Evolutionary conservation across 129 eudicot genomes (phyloP).

Genomic region (Centaurea solstitialis): DNA sequence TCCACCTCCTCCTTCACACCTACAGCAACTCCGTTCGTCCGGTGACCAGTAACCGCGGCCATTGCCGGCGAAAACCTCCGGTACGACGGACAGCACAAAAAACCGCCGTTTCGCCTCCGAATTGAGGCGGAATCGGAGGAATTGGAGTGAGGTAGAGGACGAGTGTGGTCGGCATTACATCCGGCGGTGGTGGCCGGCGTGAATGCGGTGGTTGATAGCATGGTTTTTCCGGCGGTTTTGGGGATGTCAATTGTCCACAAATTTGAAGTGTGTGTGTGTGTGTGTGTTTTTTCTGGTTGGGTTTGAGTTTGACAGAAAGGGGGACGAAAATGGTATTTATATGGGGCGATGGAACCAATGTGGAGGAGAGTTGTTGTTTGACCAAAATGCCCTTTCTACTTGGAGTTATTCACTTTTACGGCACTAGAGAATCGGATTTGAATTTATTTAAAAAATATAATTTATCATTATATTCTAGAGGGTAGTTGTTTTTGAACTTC

Average conservation of each 20-base stretch:
- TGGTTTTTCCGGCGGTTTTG: not conserved
- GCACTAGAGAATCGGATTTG: not conserved
- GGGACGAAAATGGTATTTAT: not conserved
- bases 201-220: slow-evolving; percentile 1
- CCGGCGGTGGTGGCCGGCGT: slow-evolving; percentile 11
- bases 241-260: slow-evolving; percentile 6
- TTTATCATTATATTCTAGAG: too few species aligned
- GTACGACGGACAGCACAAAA: not conserved
- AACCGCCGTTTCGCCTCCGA: slow-evolving; percentile 12
- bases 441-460: too few species aligned
- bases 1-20: not conserved
- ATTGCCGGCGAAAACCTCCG: slow-evolving; percentile 17
- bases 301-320: not conserved
- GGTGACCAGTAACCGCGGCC: slow-evolving; percentile 22
- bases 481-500: too few species aligned
- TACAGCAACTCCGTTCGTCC: slow-evolving; percentile 8
- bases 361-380: not conserved
- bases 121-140: slow-evolving; percentile 18
- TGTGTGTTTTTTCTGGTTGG: not conserved
- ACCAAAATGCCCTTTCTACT: not conserved
- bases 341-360: not conserved
- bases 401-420: too few species aligned
- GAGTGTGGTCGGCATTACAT: slow-evolving; percentile 13
- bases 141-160: slow-evolving; percentile 3
- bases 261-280: not conserved